phyloP scores from a whole-genome alignment of 805 yeast species.

The Yarrowia porcina region DNA sequence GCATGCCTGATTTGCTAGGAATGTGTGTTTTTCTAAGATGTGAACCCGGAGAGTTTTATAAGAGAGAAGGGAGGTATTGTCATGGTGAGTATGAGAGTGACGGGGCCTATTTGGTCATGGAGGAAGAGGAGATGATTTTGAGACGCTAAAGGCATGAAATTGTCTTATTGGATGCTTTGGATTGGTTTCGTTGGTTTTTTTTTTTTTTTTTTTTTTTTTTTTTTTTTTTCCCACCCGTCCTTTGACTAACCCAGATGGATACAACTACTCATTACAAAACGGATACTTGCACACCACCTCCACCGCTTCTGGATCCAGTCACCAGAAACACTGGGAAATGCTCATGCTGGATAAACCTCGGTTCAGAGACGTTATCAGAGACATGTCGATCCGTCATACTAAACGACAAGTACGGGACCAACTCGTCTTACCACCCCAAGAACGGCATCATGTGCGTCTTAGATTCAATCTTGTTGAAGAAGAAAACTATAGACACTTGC shows the following conservation, averaged over 20 bases:
- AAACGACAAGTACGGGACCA: conserved; percentile 78
- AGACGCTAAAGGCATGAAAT: no score
- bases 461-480: conserved; percentile 83
- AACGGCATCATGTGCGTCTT: conserved; percentile 61
- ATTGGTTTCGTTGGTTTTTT: not conserved
- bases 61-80: no score
- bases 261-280: not conserved
- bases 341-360: conserved; percentile 34
- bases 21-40: conserved; percentile 63
- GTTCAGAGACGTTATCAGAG: conserved; percentile 51
- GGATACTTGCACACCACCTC: not conserved
- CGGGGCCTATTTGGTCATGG: no score
- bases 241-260: not conserved
- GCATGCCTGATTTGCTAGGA: conserved; percentile 65
- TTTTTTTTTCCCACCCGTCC: not conserved
- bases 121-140: no score
- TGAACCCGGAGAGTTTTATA: conserved; percentile 45
- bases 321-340: conserved; percentile 20
- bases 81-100: not conserved
- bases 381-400: conserved; percentile 71
- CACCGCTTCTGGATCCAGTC: not conserved
- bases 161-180: no score
- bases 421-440: conserved; percentile 74
- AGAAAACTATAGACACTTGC: conserved; percentile 62
- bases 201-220: not conserved